Evolutionary conservation across 371 early-diverging fungal species (phyloP).

Genomic region (Sporodiniella umbellata): DNA sequence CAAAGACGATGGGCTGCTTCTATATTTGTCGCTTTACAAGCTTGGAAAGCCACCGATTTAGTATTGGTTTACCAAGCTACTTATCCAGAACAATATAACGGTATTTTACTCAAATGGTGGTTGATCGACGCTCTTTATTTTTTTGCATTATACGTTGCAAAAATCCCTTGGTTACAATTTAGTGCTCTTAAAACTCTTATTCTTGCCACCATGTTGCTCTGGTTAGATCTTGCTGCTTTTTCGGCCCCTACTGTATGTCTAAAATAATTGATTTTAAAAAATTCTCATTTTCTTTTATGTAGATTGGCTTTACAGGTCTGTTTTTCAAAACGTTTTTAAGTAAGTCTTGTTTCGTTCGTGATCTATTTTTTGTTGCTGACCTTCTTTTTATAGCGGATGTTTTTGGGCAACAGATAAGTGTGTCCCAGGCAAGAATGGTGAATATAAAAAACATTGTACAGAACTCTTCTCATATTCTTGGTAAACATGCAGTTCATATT

Average conservation of each 20-base stretch:
- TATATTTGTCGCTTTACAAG: conserved; percentile 31
- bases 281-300: neutral
- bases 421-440: conserved; percentile 38
- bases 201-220: conserved; percentile 8
- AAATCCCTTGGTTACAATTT: conserved; percentile 52
- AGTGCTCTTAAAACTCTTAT: conserved; percentile 24
- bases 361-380: too few species aligned
- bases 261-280: neutral
- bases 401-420: conserved; percentile 33
- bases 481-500: conserved; percentile 48
- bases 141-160: conserved; percentile 25
- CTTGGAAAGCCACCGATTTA: conserved; percentile 29
- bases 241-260: conserved; percentile 28
- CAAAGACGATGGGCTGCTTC: conserved; percentile 42
- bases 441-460: conserved; percentile 38
- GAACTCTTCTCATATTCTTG: conserved; percentile 44
- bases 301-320: conserved; percentile 8
- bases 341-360: neutral
- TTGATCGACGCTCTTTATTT: conserved; percentile 29
- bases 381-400: conserved; percentile 18
- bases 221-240: conserved; percentile 26
- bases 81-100: conserved; percentile 29
- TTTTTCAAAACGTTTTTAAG: conserved; percentile 8
- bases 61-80: conserved; percentile 16
- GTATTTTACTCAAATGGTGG: conserved; percentile 30